phyloP scores from a whole-genome alignment of 495 filamentous ascomycete species.

The Penicillium verhagenii region DNA sequence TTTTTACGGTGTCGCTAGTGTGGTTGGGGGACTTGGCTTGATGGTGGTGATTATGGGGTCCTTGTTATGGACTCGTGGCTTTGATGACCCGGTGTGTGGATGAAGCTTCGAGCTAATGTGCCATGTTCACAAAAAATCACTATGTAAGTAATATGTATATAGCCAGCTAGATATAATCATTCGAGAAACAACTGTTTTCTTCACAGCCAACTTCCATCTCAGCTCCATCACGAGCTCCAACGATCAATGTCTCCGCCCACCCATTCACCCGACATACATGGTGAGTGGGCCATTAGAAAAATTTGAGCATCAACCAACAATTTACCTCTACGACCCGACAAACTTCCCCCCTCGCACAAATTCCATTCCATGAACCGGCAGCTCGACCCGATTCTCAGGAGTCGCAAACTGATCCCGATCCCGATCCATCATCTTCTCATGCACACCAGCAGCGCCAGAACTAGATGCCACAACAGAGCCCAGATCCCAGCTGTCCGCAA shows the following conservation, averaged over 20 bases:
- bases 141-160: not conserved
- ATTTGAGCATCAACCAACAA: not conserved
- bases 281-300: not conserved
- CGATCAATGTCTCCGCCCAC: not conserved
- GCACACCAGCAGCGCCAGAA: not conserved
- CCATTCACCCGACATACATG: not conserved
- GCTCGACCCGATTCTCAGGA: constrained; percentile 16
- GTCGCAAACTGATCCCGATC: too few relatives aligned
- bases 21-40: constrained; percentile 61
- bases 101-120: constrained; percentile 9
- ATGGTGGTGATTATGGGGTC: constrained; percentile 78
- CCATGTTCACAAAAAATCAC: too few relatives aligned
- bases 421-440: constrained; percentile 32
- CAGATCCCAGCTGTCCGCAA: not conserved
- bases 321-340: not conserved
- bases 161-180: not conserved
- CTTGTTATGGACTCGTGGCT: constrained; percentile 72
- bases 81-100: constrained; percentile 49
- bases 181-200: not conserved
- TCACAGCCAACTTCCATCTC: not conserved
- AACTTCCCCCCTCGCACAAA: not conserved
- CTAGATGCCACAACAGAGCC: not conserved
- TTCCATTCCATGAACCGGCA: constrained; percentile 17
- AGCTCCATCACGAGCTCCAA: not conserved
- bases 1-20: constrained; percentile 68